phyloP scores from a whole-genome alignment of 1,284 basidiomycete genomes.

The Inonotus obliquus region DNA sequence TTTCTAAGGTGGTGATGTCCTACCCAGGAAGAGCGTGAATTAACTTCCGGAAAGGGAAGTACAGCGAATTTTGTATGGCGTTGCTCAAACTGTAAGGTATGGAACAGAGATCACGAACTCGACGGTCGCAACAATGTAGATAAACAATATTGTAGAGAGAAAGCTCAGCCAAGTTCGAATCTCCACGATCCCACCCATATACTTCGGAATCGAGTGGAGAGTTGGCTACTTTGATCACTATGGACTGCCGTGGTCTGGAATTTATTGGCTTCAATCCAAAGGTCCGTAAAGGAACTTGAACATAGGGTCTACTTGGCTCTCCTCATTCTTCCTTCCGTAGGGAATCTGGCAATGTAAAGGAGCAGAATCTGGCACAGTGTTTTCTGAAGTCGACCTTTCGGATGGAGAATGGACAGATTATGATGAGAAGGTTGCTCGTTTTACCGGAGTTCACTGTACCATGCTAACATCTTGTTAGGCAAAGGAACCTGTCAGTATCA shows the following conservation, averaged over 20 bases:
- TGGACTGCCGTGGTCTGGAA: conserved; percentile 78
- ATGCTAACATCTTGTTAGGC: conserved; percentile 36
- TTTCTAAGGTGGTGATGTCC: not conserved
- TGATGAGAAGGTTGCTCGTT: conserved; percentile 63
- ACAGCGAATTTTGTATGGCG: conserved; percentile 77
- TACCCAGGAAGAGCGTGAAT: conserved; percentile 54
- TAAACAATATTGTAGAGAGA: conserved; percentile 38
- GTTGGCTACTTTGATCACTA: conserved; percentile 54
- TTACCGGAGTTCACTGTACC: not conserved
- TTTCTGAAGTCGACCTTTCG: conserved; percentile 58
- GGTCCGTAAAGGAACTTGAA: conserved; percentile 31
- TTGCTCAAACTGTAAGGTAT: conserved; percentile 61
- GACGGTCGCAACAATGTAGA: not conserved
- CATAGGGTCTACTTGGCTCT: not conserved
- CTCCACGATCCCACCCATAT: conserved; percentile 50
- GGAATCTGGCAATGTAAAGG: conserved; percentile 73
- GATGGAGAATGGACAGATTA: conserved; percentile 77
- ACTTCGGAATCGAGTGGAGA: conserved; percentile 49
- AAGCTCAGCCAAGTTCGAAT: conserved; percentile 74
- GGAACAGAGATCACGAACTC: not conserved
- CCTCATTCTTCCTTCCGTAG: conserved; percentile 35
- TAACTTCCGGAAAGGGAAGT: conserved; percentile 59
- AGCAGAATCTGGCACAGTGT: conserved; percentile 43
- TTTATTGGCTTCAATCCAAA: conserved; percentile 67
- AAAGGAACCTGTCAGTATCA: conserved; percentile 58